These are phyloP conservation scores for Trichoderma lentiforme DNA, from an alignment of 2,329 filamentous ascomycete genomes.

Conservation along the genomic window DNA sequence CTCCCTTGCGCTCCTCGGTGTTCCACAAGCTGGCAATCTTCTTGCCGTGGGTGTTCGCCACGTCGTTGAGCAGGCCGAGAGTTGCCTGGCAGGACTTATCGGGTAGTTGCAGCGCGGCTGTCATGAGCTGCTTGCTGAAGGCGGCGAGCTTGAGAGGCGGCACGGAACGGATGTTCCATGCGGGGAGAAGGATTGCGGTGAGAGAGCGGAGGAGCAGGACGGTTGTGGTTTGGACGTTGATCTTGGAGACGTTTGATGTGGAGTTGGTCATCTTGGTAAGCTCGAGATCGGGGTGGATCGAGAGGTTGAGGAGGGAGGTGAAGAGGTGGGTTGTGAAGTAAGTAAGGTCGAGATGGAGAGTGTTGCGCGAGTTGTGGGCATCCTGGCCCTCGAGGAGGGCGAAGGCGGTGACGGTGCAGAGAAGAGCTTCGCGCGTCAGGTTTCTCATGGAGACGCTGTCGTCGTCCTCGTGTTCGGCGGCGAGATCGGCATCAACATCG, in stretches of 20 bases:
- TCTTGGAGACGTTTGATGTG: conserved; percentile 53
- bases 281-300: conserved; percentile 82
- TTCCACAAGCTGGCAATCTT: conserved; percentile 88
- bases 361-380: conserved; percentile 74
- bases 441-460: conserved; percentile 53
- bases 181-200: conserved; percentile 74
- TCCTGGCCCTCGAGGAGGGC: conserved; percentile 95
- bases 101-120: conserved; percentile 76
- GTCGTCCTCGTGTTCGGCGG: conserved; percentile 37
- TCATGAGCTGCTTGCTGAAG: conserved; percentile 89
- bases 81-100: conserved; percentile 85
- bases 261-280: conserved; percentile 52
- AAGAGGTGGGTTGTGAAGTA: conserved; percentile 97
- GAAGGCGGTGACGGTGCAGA: conserved; percentile 94
- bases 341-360: conserved; percentile 83
- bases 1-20: conserved; percentile 88
- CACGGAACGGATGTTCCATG: conserved; percentile 67
- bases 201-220: conserved; percentile 87
- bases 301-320: conserved; percentile 73
- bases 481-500: conserved; percentile 38
- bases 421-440: conserved; percentile 77
- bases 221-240: conserved; percentile 94
- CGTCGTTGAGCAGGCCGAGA: conserved; percentile 71
- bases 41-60: conserved; percentile 75
- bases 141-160: conserved; percentile 84